Conservation (phyloP, 176 grass and related monocot genomes). For the Bromus sterilis region DNA sequence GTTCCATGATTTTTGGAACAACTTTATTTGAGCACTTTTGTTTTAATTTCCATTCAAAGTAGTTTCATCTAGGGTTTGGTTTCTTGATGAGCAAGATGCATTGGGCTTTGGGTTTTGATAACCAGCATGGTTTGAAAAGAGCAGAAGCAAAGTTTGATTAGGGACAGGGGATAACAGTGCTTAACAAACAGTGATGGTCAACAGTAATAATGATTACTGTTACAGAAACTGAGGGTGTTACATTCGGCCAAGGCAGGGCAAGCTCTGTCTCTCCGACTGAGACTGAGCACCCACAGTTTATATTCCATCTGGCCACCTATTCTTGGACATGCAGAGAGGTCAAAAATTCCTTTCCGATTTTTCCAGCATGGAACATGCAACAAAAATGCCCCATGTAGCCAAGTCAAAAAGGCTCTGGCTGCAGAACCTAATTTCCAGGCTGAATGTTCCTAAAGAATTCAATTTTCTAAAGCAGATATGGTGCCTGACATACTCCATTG, state of each 20-base stretch:
- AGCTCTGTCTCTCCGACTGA: background rate
- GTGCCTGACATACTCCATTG: background rate
- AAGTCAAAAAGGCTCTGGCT: background rate
- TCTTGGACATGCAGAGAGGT: background rate
- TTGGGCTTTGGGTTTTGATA: no score
- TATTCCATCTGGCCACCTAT: slow-evolving; percentile 9
- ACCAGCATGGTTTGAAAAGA: no score
- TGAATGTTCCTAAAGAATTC: background rate
- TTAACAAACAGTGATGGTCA: no score
- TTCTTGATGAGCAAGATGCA: no score
- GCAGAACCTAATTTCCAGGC: background rate
- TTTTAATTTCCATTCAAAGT: no score
- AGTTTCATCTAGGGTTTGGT: no score
- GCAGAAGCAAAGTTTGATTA: no score
- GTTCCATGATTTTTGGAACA: no score
- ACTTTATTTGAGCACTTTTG: no score
- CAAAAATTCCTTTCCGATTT: background rate
- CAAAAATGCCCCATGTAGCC: background rate
- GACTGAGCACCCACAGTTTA: background rate
- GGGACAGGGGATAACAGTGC: no score
- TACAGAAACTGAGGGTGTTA: no score
- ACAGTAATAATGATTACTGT: no score
- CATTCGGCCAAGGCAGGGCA: background rate
- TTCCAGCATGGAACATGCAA: background rate
- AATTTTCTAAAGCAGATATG: slow-evolving; percentile 13